Conservation (phyloP, 2,329 filamentous ascomycete genomes). For the Fusarium irregulare region DNA sequence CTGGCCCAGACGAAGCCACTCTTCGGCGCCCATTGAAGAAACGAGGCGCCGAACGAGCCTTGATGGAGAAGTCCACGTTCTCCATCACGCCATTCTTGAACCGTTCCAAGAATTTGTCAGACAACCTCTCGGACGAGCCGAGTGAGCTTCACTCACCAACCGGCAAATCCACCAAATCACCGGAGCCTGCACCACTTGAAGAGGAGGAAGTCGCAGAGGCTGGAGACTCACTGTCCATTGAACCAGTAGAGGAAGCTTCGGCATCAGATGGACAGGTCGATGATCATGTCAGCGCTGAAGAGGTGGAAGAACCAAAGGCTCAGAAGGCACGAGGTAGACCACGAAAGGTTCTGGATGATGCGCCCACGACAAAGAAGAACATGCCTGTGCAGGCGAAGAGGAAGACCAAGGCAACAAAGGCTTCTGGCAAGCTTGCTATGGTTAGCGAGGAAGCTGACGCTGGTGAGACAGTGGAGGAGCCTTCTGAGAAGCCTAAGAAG, state of each 20-base stretch:
- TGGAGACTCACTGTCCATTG: conserved; percentile 18
- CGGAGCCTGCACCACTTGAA: conserved; percentile 50
- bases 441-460: conserved; percentile 53
- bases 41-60: conserved; percentile 62
- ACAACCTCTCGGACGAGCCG: conserved; percentile 49
- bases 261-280: conserved; percentile 20
- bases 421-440: conserved; percentile 51
- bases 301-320: conserved; percentile 31
- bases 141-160: conserved; percentile 43
- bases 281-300: conserved; percentile 5
- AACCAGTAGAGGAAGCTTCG: conserved; percentile 17
- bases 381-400: conserved; percentile 50
- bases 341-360: conserved; percentile 58
- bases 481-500: conserved; percentile 21
- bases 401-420: conserved; percentile 50
- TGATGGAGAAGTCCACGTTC: conserved; percentile 86
- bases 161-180: conserved; percentile 16
- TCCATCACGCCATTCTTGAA: conserved; percentile 96
- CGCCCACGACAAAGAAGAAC: conserved; percentile 60
- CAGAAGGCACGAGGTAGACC: conserved; percentile 59
- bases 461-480: conserved; percentile 49
- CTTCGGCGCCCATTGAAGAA: conserved; percentile 64
- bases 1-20: conserved; percentile 56
- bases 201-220: conserved; percentile 44
- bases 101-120: conserved; percentile 67